Evolutionary conservation across 768 basidiomycete species (phyloP).

Genomic region (Clitopilus hobsonii): DNA sequence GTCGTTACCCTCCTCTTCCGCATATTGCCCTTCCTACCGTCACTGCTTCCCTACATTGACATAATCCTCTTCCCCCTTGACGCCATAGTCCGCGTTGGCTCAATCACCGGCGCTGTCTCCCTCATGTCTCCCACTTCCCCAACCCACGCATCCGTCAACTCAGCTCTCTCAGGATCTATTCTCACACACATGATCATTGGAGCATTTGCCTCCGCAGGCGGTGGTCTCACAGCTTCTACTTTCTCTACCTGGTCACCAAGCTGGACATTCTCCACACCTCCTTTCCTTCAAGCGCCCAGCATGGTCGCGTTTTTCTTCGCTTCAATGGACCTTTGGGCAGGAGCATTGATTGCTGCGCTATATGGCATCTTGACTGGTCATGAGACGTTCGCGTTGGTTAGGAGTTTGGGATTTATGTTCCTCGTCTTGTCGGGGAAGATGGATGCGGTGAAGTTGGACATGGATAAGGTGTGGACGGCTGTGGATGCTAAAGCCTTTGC

Average conservation of each 20-base stretch:
- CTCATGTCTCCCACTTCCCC: conserved; percentile 24
- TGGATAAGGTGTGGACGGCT: background rate
- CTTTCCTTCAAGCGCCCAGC: conserved; percentile 34
- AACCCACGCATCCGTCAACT: conserved; percentile 20
- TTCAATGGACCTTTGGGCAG: conserved; percentile 49
- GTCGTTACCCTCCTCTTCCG: conserved; percentile 36
- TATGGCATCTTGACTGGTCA: conserved; percentile 7
- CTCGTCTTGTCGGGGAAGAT: background rate
- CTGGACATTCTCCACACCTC: conserved; percentile 45
- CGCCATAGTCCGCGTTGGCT: conserved; percentile 39
- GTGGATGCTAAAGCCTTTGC: background rate
- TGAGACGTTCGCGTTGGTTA: conserved; percentile 5
- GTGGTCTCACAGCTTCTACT: conserved; percentile 39
- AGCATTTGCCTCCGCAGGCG: conserved; percentile 41
- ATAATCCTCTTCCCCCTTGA: conserved; percentile 46
- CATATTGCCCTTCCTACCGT: conserved; percentile 22
- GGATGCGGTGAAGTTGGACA: background rate
- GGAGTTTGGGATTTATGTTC: conserved; percentile 14
- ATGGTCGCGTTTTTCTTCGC: conserved; percentile 24
- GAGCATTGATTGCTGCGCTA: conserved; percentile 33
- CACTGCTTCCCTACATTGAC: conserved; percentile 30
- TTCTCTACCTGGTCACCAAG: conserved; percentile 36
- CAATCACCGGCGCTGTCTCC: conserved; percentile 31
- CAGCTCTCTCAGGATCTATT: conserved; percentile 30
- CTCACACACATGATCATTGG: conserved; percentile 45